A percentile compares a stretch with the other conserved stretches of the same genome.
These are phyloP conservation scores for Trichothecium roseum DNA, from an alignment of 2,329 filamentous ascomycete species.

Conservation along the genomic window DNA sequence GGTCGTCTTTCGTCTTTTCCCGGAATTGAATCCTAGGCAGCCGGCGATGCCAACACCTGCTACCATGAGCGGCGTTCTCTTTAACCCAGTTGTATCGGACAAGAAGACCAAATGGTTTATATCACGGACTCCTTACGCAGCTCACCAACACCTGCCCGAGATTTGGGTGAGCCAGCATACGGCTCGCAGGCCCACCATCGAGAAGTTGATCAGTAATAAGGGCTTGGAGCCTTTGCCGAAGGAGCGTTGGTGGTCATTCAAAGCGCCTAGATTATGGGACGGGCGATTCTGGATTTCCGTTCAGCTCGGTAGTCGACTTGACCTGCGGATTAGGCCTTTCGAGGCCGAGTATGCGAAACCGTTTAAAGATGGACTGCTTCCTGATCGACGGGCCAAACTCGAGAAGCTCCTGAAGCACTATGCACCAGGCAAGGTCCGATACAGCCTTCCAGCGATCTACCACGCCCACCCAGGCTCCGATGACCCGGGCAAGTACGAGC, in stretches of 20 bases:
- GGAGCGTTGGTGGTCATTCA: slow-evolving; percentile 15
- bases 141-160: slow-evolving; percentile 20
- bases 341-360: slow-evolving; percentile 29
- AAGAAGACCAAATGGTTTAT: slow-evolving; percentile 29
- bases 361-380: slow-evolving; percentile 34
- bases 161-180: neutral
- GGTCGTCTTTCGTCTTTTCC: slow-evolving; percentile 37
- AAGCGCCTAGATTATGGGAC: slow-evolving; percentile 37
- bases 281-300: slow-evolving; percentile 47
- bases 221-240: no score
- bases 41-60: slow-evolving; percentile 24
- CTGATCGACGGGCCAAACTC: slow-evolving; percentile 20
- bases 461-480: slow-evolving; percentile 20
- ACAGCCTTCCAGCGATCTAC: slow-evolving; percentile 45
- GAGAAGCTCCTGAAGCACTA: slow-evolving; percentile 33
- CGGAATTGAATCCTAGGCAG: slow-evolving; percentile 21
- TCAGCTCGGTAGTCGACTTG: neutral
- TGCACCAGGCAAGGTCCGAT: slow-evolving; percentile 45
- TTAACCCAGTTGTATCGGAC: slow-evolving; percentile 18
- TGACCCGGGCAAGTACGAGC: neutral
- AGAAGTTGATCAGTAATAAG: no score
- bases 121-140: slow-evolving; percentile 33
- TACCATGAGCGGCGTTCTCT: slow-evolving; percentile 26
- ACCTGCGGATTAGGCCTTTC: slow-evolving; percentile 30
- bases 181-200: slow-evolving; percentile 7